These are phyloP conservation scores for Podospora appendiculata DNA, from an alignment of 495 filamentous ascomycete species.

Conservation along the genomic window DNA sequence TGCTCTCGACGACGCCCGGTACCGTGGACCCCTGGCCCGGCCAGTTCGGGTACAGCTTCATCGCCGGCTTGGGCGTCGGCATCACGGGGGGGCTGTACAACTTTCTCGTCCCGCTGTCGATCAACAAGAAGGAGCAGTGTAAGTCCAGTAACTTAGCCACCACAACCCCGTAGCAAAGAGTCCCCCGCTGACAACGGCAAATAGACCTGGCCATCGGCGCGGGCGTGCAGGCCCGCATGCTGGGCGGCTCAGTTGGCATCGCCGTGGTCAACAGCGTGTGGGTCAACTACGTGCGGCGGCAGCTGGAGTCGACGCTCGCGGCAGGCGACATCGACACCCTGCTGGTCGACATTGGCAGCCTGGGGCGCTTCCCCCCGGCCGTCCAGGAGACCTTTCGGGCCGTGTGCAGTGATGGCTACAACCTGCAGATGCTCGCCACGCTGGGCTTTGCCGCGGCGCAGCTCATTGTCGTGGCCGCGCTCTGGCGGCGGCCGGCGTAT, in stretches of 20 bases:
- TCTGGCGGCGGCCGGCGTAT: neutral
- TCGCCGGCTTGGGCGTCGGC: slow-evolving; percentile 1
- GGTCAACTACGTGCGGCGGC: slow-evolving; percentile 1
- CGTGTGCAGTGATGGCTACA: slow-evolving; percentile 1
- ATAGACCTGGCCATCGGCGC: neutral
- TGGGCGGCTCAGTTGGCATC: slow-evolving; percentile 1
- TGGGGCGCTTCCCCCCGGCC: neutral
- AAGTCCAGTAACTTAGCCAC: neutral
- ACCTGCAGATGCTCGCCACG: slow-evolving; percentile 1
- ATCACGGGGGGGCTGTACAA: neutral
- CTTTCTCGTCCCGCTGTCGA: neutral
- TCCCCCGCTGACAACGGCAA: too few relatives aligned
- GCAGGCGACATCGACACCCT: neutral
- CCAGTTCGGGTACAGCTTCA: slow-evolving; percentile 1
- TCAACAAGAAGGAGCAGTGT: slow-evolving; percentile 1
- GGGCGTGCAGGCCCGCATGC: slow-evolving; percentile 1
- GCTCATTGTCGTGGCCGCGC: neutral
- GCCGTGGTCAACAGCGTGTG: slow-evolving; percentile 4
- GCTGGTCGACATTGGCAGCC: neutral
- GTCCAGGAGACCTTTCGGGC: neutral
- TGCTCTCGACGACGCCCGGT: neutral
- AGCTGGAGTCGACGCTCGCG: neutral
- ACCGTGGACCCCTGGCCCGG: neutral
- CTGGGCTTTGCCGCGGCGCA: neutral
- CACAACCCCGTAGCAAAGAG: too few relatives aligned